Evolutionary conservation across 2,329 filamentous ascomycete genomes (phyloP).

Genomic region (Trichoderma sp.): DNA sequence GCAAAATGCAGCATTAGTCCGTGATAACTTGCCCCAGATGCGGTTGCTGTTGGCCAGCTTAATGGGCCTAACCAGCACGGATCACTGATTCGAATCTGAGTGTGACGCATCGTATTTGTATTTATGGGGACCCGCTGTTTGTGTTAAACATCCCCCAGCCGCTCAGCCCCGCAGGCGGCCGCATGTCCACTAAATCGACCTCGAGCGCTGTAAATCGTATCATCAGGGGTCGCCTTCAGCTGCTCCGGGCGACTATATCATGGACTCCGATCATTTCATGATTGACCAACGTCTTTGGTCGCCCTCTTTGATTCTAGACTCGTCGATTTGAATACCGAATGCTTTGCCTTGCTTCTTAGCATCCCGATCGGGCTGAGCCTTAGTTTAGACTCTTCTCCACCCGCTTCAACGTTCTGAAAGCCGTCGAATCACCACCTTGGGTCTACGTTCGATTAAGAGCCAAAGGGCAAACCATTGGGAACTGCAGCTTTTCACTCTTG

Average conservation of each 20-base stretch:
- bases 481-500: neutral
- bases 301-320: neutral
- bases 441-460: neutral
- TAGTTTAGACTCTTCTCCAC: neutral
- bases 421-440: neutral
- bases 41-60: neutral
- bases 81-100: conserved; percentile 5
- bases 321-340: neutral
- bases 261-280: neutral
- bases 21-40: neutral
- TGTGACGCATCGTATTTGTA: conserved; percentile 4
- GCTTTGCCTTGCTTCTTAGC: neutral
- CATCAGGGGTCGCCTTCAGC: neutral
- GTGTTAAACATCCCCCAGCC: neutral
- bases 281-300: neutral
- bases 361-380: neutral
- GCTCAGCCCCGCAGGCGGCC: neutral
- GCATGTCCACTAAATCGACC: neutral
- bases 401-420: neutral
- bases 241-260: neutral
- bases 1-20: neutral
- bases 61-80: neutral
- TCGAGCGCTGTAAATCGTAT: neutral
- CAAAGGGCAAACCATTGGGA: neutral
- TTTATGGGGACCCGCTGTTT: neutral